Evolutionary conservation across 371 early-diverging fungal genomes (phyloP), one percentile per base, ranked within the genome.

Genomic region (Haplosporangium sp.): DNA sequence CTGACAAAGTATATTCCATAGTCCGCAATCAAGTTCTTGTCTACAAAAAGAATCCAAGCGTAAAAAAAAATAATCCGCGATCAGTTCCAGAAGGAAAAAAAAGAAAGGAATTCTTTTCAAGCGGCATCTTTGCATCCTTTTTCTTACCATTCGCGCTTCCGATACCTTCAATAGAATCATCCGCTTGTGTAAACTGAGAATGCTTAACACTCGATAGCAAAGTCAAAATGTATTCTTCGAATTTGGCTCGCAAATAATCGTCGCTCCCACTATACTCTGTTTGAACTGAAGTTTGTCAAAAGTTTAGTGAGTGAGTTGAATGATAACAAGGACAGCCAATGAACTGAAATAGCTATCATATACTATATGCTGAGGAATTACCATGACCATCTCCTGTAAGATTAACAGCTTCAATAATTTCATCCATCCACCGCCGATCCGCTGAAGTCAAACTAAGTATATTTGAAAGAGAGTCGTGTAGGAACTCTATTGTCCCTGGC

Each of bases 231-330:
- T 95, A 95, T 63, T 87, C 85, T 81, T 95, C 95, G 70, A 95
- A 94, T 50, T 91, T 88, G 11, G 91, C 86, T 39, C 95, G 88
- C 27, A 95, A 85, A 67, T 93, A 92, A 61, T 94, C 94, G 63
- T 95, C 94, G n/a, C 92, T 90, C 37, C 94, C 95, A 40, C 87
- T 86, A 64, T 90, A 94, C 27, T 75, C 74, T 0, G 82, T 75
- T 64, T 82, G 72, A 4, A 67, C 78, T 72, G 53, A 20, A 10
- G 1, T 27, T 35, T n/a, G 13, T 8, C 19, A 53, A 27, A 27
- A 27, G 27, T n/a, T 44, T 8, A 42, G 15, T 8, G 45, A 52
- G n/a, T 19, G 20, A 8, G 27, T 65, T 19, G 19, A 17, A 15
- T 2, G 1, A 13, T 11, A 9, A 42, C 15, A 11, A 39, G 44